Percentiles rank a stretch among this genome's conserved stretches.
phyloP scores from a whole-genome alignment of 345 rosid genomes.

The Rhizophora mangle region DNA sequence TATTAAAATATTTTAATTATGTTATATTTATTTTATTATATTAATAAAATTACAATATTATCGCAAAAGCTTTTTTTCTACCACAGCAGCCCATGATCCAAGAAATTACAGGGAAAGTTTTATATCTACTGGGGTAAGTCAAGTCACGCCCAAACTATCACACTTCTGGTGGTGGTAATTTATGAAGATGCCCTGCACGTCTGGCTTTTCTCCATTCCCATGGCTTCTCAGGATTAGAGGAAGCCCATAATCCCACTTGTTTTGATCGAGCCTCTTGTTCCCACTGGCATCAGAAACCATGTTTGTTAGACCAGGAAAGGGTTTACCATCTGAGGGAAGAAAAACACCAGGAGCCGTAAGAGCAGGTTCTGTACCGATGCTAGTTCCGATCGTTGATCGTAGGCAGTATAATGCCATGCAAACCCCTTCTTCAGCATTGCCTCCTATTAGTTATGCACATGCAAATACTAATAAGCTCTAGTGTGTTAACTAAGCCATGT shows the following conservation, averaged over 20 bases:
- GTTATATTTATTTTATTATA: no score
- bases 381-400: constrained; percentile 58
- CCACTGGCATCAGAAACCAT: constrained; percentile 42
- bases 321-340: background rate
- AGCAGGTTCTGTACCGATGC: constrained; percentile 36
- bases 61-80: no score
- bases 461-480: no score
- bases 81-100: no score
- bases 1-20: no score
- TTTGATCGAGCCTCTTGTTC: constrained; percentile 70
- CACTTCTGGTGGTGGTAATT: no score
- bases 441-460: constrained; percentile 38
- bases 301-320: background rate
- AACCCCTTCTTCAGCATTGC: constrained; percentile 79
- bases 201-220: constrained; percentile 85
- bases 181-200: constrained; percentile 30
- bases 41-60: no score
- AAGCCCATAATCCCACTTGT: constrained; percentile 68
- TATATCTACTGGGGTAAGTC: no score
- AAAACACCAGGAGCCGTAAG: background rate
- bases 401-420: constrained; percentile 82
- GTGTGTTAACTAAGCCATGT: no score
- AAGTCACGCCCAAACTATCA: no score
- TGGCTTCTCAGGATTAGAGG: constrained; percentile 70
- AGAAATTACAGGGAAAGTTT: no score